These are phyloP conservation scores for Knoxia roxburghii DNA, from an alignment of 257 asterid genomes.

Conservation along the genomic window DNA sequence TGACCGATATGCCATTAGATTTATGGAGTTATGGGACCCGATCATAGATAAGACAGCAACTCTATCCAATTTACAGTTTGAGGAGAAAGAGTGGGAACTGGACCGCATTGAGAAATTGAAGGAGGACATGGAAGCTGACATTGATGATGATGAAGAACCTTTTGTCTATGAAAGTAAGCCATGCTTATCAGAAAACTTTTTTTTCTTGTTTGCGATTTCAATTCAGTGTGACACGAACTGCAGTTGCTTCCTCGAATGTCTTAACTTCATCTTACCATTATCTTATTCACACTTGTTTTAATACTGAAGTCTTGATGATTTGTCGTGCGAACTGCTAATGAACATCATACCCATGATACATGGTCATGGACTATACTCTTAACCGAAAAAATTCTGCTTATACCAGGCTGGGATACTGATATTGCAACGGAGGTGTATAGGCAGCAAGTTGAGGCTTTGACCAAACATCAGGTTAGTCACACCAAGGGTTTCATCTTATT, in stretches of 20 bases:
- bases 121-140: constrained; percentile 99
- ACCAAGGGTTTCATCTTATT: background rate
- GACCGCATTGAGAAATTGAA: constrained; percentile 92
- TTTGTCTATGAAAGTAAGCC: constrained; percentile 86
- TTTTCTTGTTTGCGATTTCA: background rate
- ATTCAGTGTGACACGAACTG: background rate
- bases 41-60: constrained; percentile 66
- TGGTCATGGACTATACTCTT: constrained; percentile 15
- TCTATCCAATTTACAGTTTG: constrained; percentile 51
- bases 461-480: constrained; percentile 74
- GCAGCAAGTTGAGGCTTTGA: constrained; percentile 86
- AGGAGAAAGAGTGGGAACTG: constrained; percentile 94
- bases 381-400: constrained; percentile 17
- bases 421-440: constrained; percentile 91
- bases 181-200: constrained; percentile 8
- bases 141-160: constrained; percentile 98
- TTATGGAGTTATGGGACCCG: constrained; percentile 94
- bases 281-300: background rate
- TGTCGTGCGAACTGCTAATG: background rate
- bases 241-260: background rate
- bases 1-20: constrained; percentile 84
- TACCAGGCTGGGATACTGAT: constrained; percentile 95
- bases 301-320: background rate
- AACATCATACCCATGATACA: background rate
- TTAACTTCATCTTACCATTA: background rate